phyloP scores from a whole-genome alignment of 2,329 filamentous ascomycete genomes.

The Dactylellina parvicollis region DNA sequence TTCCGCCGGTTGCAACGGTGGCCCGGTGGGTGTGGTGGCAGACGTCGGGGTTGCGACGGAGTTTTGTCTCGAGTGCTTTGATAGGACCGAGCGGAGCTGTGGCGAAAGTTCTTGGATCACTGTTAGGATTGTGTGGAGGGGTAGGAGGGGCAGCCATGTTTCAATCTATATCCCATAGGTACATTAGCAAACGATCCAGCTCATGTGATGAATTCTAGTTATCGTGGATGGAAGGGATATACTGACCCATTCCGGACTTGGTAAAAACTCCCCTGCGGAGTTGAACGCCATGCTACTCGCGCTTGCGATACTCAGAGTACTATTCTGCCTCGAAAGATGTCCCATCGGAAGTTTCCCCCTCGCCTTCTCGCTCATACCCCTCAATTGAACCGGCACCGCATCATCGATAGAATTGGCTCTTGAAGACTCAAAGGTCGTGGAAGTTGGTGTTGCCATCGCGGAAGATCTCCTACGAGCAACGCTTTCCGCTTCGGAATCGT shows the following conservation, averaged over 20 bases:
- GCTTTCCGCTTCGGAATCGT: conserved; percentile 73
- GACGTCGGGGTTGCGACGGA: conserved; percentile 54
- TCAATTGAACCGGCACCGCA: conserved; percentile 80
- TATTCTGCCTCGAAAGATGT: conserved; percentile 88
- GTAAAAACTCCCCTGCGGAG: conserved; percentile 74
- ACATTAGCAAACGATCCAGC: no score
- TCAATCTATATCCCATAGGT: conserved; percentile 74
- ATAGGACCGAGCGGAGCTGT: conserved; percentile 67
- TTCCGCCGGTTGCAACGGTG: conserved; percentile 59
- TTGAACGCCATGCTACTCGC: conserved; percentile 67
- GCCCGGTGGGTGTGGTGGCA: conserved; percentile 64
- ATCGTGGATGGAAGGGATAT: no score
- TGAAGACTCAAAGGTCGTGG: conserved; percentile 70
- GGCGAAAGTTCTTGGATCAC: conserved; percentile 74
- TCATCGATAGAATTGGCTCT: conserved; percentile 73
- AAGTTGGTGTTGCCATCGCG: conserved; percentile 34
- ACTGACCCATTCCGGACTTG: conserved; percentile 76
- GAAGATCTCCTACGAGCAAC: conserved; percentile 59
- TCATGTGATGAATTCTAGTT: no score
- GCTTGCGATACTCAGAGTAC: conserved; percentile 79
- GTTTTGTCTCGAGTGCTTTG: conserved; percentile 62
- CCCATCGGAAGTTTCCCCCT: conserved; percentile 93
- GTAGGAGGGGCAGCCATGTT: conserved; percentile 89
- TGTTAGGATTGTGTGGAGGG: conserved; percentile 84
- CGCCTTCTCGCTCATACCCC: conserved; percentile 97